Percentiles rank a stretch among this genome's conserved stretches.
Conservation (phyloP, 2,329 filamentous ascomycete species). For the Microsporum ferrugineum region DNA sequence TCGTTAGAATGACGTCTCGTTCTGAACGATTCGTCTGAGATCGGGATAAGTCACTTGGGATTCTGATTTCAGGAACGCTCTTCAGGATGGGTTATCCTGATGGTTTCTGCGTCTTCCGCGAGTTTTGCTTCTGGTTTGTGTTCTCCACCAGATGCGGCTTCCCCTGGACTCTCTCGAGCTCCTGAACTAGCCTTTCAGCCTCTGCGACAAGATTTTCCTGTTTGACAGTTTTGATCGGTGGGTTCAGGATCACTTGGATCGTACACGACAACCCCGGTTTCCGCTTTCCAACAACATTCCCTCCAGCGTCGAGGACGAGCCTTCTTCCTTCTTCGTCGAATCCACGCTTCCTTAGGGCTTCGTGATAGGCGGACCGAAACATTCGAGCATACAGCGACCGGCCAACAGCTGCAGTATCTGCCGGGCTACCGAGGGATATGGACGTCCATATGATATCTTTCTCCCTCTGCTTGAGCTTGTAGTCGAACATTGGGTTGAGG, state of each 20-base stretch:
- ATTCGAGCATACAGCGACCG: conserved; percentile 37
- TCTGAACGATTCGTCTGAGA: too few relatives aligned
- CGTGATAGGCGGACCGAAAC: conserved; percentile 34
- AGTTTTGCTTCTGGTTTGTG: not conserved
- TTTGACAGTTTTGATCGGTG: not conserved
- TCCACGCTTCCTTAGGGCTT: conserved; percentile 37
- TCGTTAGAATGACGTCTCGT: too few relatives aligned
- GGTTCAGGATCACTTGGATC: not conserved
- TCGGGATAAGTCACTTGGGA: too few relatives aligned
- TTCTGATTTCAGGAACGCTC: too few relatives aligned
- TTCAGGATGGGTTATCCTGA: not conserved
- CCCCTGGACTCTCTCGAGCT: not conserved
- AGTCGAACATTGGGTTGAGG: conserved; percentile 27
- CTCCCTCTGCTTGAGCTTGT: conserved; percentile 29
- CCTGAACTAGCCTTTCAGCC: not conserved
- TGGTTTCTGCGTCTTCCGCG: not conserved
- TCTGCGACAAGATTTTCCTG: not conserved
- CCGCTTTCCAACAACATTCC: not conserved
- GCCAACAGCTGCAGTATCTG: conserved; percentile 33
- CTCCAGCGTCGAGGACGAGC: not conserved
- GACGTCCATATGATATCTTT: conserved; percentile 40
- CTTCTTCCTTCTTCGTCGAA: conserved; percentile 29
- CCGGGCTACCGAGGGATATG: conserved; percentile 24
- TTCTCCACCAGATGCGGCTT: not conserved
- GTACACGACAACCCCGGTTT: not conserved